Percentiles rank a stretch among this genome's conserved stretches.
Conservation (phyloP, 164 flowering plant genomes). For the Echeveria elegans region DNA sequence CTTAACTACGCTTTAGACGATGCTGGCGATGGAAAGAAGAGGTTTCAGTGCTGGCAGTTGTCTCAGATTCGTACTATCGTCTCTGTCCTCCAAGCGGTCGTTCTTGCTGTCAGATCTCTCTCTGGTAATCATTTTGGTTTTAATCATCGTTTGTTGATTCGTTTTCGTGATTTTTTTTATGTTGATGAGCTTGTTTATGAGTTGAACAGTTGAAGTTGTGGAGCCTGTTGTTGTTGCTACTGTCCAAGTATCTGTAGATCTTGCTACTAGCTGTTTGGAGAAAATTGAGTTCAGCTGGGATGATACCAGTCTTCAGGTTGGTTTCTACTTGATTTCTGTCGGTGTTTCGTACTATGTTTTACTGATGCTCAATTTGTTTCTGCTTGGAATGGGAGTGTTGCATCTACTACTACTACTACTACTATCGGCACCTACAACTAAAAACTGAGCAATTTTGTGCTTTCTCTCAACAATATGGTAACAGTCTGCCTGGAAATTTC, state of each 20-base stretch:
- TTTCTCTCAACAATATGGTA: no score
- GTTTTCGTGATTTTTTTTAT: no score
- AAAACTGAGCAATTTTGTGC: no score
- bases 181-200: not conserved
- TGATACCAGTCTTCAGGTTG: constrained; percentile 55
- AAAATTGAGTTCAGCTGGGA: constrained; percentile 27
- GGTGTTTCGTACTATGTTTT: not conserved
- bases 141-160: not conserved
- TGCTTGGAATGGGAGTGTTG: not conserved
- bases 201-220: constrained; percentile 46
- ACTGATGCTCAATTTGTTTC: not conserved
- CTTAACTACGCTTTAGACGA: constrained; percentile 28
- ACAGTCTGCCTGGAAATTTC: not conserved
- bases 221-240: constrained; percentile 49
- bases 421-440: no score
- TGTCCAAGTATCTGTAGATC: constrained; percentile 43
- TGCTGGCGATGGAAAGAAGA: constrained; percentile 23
- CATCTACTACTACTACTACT: no score
- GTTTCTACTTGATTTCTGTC: constrained; percentile 4
- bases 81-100: constrained; percentile 38
- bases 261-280: constrained; percentile 58
- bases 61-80: constrained; percentile 51
- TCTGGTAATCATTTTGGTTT: constrained; percentile 27
- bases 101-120: constrained; percentile 37
- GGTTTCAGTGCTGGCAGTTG: constrained; percentile 44